phyloP scores from a whole-genome alignment of 164 flowering plant genomes.

The Vitis vinifera region ASM3070453v1 NC_081809.1:8965501-8966000 shows the following conservation, averaged over 20 bases:
- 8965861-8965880: slow-evolving; percentile 52
- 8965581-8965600: neutral
- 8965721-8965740: slow-evolving; percentile 17
- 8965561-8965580: neutral
- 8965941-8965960: slow-evolving; percentile 56
- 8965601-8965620: neutral
- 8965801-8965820: slow-evolving; percentile 19
- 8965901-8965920: slow-evolving; percentile 80
- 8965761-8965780: slow-evolving; percentile 44
- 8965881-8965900: slow-evolving; percentile 67
- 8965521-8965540: neutral
- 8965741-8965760: slow-evolving; percentile 18
- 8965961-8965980: slow-evolving; percentile 65
- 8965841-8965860: slow-evolving; percentile 73
- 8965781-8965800: slow-evolving; percentile 37
- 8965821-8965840: slow-evolving; percentile 56
- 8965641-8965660: neutral
- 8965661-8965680: slow-evolving; percentile 3
- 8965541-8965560: neutral
- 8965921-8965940: slow-evolving; percentile 75
- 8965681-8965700: slow-evolving; percentile 14
- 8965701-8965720: slow-evolving; percentile 7
- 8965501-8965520: slow-evolving; percentile 3
- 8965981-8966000: slow-evolving; percentile 96
- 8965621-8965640: neutral